Conservation (phyloP, 306 rosid genomes). For the Quercus wislizeni region DNA sequence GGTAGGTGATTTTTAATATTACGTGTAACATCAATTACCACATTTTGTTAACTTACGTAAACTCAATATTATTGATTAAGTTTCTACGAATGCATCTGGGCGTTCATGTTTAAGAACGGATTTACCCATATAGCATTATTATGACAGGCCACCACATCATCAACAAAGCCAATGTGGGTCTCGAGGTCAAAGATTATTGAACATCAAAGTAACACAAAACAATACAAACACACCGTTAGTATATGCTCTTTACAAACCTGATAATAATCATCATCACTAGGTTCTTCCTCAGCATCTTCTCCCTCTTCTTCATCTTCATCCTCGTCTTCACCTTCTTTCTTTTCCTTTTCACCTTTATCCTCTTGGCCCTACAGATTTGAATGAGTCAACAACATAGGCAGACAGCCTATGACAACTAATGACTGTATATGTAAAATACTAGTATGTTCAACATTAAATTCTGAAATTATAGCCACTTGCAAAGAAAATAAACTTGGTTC, state of each 20-base stretch:
- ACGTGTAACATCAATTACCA: too few species aligned
- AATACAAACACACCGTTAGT: conserved; percentile 11
- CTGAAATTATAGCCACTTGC: background rate
- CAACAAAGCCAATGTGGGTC: too few species aligned
- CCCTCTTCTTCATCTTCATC: conserved; percentile 48
- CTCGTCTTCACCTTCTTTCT: conserved; percentile 33
- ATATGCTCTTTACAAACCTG: conserved; percentile 38
- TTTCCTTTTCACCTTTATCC: conserved; percentile 27
- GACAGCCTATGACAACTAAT: background rate
- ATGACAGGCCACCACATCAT: too few species aligned
- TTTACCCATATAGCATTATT: too few species aligned
- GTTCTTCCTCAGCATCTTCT: conserved; percentile 35
- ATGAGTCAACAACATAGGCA: conserved; percentile 9
- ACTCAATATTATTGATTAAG: too few species aligned
- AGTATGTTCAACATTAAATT: background rate
- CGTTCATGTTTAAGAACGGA: too few species aligned
- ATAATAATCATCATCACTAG: conserved; percentile 48
- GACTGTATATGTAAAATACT: background rate
- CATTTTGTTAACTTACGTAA: too few species aligned
- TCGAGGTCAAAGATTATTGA: too few species aligned
- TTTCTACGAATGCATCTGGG: too few species aligned
- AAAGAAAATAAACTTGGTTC: background rate
- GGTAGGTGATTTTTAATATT: too few species aligned
- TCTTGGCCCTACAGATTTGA: conserved; percentile 29
- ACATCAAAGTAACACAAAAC: background rate